Conservation (phyloP, 2,329 filamentous ascomycete genomes). For the Fusarium nygamai region DNA sequence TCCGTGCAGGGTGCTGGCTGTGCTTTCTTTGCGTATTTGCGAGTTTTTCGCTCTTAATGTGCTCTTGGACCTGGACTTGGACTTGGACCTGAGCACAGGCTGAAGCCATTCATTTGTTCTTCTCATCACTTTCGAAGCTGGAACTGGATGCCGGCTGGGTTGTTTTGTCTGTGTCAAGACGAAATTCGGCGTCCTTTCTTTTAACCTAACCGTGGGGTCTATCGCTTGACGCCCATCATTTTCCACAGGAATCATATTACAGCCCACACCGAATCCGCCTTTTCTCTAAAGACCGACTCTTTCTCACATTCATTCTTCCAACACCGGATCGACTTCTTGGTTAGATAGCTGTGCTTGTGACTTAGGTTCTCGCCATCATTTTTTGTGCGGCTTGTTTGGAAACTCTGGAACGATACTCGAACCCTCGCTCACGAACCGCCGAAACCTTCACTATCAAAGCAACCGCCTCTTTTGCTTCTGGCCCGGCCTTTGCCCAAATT, state of each 20-base stretch:
- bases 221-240: slow-evolving; percentile 24
- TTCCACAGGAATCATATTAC: slow-evolving; percentile 20
- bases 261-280: slow-evolving; percentile 18
- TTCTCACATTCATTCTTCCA: slow-evolving; percentile 33
- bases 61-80: slow-evolving; percentile 2
- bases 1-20: slow-evolving; percentile 33
- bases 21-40: slow-evolving; percentile 31
- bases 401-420: slow-evolving; percentile 14
- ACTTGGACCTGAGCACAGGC: slow-evolving; percentile 3
- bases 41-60: slow-evolving; percentile 36
- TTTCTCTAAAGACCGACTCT: slow-evolving; percentile 15
- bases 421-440: slow-evolving; percentile 16
- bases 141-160: slow-evolving; percentile 37
- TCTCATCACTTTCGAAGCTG: slow-evolving; percentile 2
- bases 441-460: slow-evolving; percentile 2
- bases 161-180: slow-evolving; percentile 35
- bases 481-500: slow-evolving; percentile 14
- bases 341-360: slow-evolving; percentile 29
- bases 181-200: slow-evolving; percentile 36
- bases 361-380: slow-evolving; percentile 8
- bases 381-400: slow-evolving; percentile 18
- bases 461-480: slow-evolving; percentile 17
- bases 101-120: slow-evolving; percentile 19
- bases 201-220: slow-evolving; percentile 26
- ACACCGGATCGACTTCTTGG: slow-evolving; percentile 12